Conservation (phyloP, 139 green algal species). For the Spirogloea muscicola region DNA sequence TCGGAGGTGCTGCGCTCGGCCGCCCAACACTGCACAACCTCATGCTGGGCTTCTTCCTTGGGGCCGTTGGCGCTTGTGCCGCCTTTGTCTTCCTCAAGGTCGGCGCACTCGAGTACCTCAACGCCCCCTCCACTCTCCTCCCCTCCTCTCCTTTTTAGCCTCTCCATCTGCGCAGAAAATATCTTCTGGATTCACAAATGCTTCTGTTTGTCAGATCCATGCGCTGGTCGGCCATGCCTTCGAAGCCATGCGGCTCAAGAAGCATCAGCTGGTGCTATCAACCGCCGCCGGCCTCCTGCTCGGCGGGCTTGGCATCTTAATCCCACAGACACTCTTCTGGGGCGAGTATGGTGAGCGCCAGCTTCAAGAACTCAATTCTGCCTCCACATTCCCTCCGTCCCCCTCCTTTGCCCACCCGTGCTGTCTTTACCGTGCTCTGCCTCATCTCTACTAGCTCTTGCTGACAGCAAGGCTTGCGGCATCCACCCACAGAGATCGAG, state of each 20-base stretch:
- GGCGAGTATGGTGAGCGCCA: constrained; percentile 21
- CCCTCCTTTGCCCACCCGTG: not conserved
- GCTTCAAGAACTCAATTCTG: not conserved
- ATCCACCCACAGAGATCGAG: constrained; percentile 16
- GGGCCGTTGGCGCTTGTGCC: constrained; percentile 1
- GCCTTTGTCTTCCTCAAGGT: constrained; percentile 34
- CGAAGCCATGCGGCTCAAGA: constrained; percentile 1
- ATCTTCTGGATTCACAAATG: too few species aligned
- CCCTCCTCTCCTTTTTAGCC: too few species aligned
- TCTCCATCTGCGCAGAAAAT: too few species aligned
- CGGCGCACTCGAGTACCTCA: not conserved
- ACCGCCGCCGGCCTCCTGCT: constrained; percentile 8
- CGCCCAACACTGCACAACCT: not conserved
- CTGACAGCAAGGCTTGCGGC: not conserved
- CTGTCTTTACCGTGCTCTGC: not conserved
- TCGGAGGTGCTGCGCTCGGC: constrained; percentile 4
- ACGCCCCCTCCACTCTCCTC: too few species aligned
- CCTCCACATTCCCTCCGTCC: not conserved
- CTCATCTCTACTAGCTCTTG: not conserved
- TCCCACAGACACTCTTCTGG: constrained; percentile 34
- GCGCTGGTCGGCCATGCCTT: too few species aligned
- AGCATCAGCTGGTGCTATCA: constrained; percentile 2
- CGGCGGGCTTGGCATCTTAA: not conserved
- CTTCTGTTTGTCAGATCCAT: too few species aligned
- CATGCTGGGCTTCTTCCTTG: not conserved